phyloP scores from a whole-genome alignment of 2,329 filamentous ascomycete genomes.

The Cladosporium sp. region DNA sequence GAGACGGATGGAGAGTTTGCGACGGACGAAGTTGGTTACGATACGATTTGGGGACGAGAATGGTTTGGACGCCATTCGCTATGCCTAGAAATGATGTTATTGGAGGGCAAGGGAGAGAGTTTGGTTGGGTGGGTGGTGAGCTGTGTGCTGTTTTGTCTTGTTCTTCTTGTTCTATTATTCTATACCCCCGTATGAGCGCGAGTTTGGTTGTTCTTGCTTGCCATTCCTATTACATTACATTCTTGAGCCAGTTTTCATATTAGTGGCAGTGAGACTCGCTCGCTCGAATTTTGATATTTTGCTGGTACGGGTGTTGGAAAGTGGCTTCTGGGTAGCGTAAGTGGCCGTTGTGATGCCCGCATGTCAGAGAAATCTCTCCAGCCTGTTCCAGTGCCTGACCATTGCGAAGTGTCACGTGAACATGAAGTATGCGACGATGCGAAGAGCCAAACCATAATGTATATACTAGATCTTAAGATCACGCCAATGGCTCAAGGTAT shows the following conservation, averaged over 20 bases:
- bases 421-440: neutral
- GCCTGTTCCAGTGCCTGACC: neutral
- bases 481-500: neutral
- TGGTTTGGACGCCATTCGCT: neutral
- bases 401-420: neutral
- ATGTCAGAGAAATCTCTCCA: neutral
- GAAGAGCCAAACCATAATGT: neutral
- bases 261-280: neutral
- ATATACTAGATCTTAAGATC: neutral
- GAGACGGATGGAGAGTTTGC: neutral
- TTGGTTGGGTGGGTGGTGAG: neutral
- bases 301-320: neutral
- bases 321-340: neutral
- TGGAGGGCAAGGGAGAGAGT: neutral
- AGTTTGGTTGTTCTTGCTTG: neutral
- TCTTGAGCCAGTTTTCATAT: neutral
- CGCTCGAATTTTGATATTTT: neutral
- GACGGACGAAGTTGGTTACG: neutral
- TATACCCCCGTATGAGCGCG: constrained; percentile 9
- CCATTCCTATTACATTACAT: neutral
- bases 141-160: neutral
- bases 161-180: neutral
- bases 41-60: neutral
- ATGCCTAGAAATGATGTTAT: neutral
- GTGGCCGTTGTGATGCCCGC: neutral